A percentile compares a stretch with the other conserved stretches of the same genome.
phyloP scores from a whole-genome alignment of 1,284 basidiomycete species.

The Dichomitus squalens region DNA sequence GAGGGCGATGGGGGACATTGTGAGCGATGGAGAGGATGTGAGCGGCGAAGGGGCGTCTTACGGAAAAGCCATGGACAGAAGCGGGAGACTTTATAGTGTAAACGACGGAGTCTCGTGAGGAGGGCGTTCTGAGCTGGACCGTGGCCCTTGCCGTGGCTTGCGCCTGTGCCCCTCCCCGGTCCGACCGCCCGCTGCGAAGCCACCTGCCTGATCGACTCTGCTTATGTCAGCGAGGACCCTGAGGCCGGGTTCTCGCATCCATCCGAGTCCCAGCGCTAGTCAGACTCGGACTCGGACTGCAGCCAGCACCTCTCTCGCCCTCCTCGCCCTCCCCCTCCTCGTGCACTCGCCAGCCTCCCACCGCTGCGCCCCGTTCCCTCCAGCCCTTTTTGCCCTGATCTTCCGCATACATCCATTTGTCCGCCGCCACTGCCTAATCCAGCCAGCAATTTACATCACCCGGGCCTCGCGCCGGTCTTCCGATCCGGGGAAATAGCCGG shows the following conservation, averaged over 20 bases:
- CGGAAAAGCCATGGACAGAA: conserved; percentile 18
- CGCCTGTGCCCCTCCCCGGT: conserved; percentile 16
- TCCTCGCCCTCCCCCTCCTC: neutral
- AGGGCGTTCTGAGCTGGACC: conserved; percentile 24
- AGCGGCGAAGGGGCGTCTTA: conserved; percentile 19
- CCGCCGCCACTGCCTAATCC: neutral
- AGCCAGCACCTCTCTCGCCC: neutral
- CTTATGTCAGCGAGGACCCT: conserved; percentile 23
- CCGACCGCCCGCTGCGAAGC: conserved; percentile 21
- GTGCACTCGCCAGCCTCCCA: neutral
- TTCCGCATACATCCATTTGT: neutral
- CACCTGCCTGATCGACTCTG: conserved; percentile 21
- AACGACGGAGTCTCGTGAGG: conserved; percentile 28
- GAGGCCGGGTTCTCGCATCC: conserved; percentile 3
- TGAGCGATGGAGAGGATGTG: conserved; percentile 19
- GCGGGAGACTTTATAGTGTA: conserved; percentile 28
- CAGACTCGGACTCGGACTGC: conserved; percentile 2
- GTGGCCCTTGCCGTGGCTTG: conserved; percentile 1
- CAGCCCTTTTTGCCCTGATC: neutral
- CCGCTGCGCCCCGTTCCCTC: neutral
- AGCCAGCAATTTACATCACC: conserved; percentile 1
- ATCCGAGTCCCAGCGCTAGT: neutral
- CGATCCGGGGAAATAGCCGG: conserved; percentile 35
- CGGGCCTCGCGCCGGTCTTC: conserved; percentile 25
- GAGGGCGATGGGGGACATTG: conserved; percentile 62